These are phyloP conservation scores for Lasiodiplodia theobromae DNA, from an alignment of 2,329 filamentous ascomycete species.

Conservation along the genomic window DNA sequence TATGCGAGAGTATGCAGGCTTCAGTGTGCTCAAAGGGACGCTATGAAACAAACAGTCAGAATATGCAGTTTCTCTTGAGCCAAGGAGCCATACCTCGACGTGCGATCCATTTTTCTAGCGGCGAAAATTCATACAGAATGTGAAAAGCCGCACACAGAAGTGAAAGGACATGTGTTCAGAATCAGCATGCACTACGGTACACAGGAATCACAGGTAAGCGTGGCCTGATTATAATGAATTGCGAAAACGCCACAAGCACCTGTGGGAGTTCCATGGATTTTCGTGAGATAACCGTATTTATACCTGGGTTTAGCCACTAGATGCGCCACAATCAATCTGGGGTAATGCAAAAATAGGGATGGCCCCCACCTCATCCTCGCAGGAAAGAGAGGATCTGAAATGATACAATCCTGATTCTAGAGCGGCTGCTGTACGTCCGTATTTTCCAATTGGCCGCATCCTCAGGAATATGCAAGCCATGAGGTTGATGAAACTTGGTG, in stretches of 20 bases:
- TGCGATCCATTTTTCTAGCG: not conserved
- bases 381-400: not conserved
- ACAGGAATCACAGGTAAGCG: too few relatives aligned
- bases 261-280: too few relatives aligned
- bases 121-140: not conserved
- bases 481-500: too few relatives aligned
- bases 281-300: too few relatives aligned
- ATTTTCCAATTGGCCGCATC: not conserved
- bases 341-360: too few relatives aligned
- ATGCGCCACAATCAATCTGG: too few relatives aligned
- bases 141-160: not conserved
- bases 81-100: not conserved
- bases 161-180: too few relatives aligned
- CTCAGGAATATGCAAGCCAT: not conserved
- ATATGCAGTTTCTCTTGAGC: not conserved
- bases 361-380: too few relatives aligned
- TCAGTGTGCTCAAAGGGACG: not conserved
- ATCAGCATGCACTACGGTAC: too few relatives aligned
- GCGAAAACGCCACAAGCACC: too few relatives aligned
- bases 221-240: too few relatives aligned
- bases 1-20: not conserved
- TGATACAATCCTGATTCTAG: not conserved
- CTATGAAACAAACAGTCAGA: not conserved
- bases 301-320: too few relatives aligned
- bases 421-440: not conserved